Evolutionary conservation across 129 eudicot genomes (phyloP), one percentile per base, ranked within the genome.

Genomic region (Escallonia herrerae): DNA sequence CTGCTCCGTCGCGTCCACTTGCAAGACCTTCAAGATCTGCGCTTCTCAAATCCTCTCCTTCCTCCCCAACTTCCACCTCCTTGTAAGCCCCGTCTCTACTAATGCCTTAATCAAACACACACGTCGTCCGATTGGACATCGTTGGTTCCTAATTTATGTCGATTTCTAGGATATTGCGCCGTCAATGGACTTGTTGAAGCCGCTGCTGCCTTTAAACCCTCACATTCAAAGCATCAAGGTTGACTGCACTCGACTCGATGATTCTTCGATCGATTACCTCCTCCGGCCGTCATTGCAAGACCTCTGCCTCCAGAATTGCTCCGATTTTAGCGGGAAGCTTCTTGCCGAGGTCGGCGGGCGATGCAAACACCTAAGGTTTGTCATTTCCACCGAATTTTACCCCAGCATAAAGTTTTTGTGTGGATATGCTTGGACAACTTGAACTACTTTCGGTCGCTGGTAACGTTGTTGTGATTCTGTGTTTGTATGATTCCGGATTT

Each of bases 201-300:
- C 87, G 4, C 64, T 94, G 75, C 68, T 94, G 65, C 78, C 81
- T 3, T 78, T 83, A 9, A 93, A 86, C 68, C 80, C 85, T 60
- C 65, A 69, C 62, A 79, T 94, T 33, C 66, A 79, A 47, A 86
- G 88, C 75, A 69, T 94, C 48, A 78, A 86, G 76, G 74, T 94
- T 46, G 97, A 94, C 74, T 89, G 97, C 69, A 65, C 82, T 63
- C 84, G 93, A 62, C 80, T 94, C 64, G 86, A 86, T 53, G 99
- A 94, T 62, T 68, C 83, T 0, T 81, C 95, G n/a, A 72, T 89
- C 43, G 83, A 80, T 63, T 70, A 48, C 15, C 79, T 94, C 65
- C 69, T 84, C 13, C 90, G 75, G 62, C 97, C 99, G 14, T 80
- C 93, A 44, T 77, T 94, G 80, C 81, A 64, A 11, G 93, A 89